Percentiles rank a stretch among this genome's conserved stretches.
phyloP scores from a whole-genome alignment of 1,139 yeast species.

The Arxiozyma telluris region DNA sequence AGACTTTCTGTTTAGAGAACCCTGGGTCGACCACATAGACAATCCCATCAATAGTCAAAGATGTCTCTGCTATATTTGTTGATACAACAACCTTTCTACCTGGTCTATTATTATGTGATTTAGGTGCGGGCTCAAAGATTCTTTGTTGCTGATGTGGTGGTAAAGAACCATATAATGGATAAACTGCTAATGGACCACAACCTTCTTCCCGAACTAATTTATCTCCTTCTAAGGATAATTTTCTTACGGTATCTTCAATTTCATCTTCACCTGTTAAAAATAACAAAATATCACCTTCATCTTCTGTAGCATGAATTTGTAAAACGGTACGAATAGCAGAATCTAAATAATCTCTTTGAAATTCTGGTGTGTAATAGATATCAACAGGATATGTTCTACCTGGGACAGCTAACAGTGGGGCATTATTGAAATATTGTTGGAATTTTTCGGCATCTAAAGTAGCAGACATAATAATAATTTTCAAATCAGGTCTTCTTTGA shows the following conservation, averaged over 20 bases:
- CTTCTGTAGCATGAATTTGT: slow-evolving; percentile 95
- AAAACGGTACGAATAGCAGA: slow-evolving; percentile 91
- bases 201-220: slow-evolving; percentile 79
- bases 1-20: slow-evolving; percentile 90
- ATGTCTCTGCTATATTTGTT: slow-evolving; percentile 97
- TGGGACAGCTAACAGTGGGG: slow-evolving; percentile 92
- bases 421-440: slow-evolving; percentile 79
- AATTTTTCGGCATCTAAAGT: slow-evolving; percentile 96
- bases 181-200: slow-evolving; percentile 81
- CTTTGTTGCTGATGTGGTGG: slow-evolving; percentile 94
- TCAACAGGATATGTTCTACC: slow-evolving; percentile 98
- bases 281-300: slow-evolving; percentile 79
- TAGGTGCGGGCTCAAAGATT: slow-evolving; percentile 84
- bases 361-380: slow-evolving; percentile 92
- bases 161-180: slow-evolving; percentile 89
- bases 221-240: slow-evolving; percentile 79
- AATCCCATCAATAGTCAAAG: slow-evolving; percentile 94
- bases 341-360: slow-evolving; percentile 87
- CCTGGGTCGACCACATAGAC: slow-evolving; percentile 98
- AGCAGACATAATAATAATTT: slow-evolving; percentile 93
- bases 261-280: slow-evolving; percentile 97
- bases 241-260: slow-evolving; percentile 93
- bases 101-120: slow-evolving; percentile 57
- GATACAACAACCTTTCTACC: slow-evolving; percentile 90
- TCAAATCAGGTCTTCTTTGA: slow-evolving; percentile 72